A percentile compares a stretch with the other conserved stretches of the same genome.
Conservation (phyloP, 1,284 basidiomycete species). For the Cutaneotrichosporon sp. region DNA sequence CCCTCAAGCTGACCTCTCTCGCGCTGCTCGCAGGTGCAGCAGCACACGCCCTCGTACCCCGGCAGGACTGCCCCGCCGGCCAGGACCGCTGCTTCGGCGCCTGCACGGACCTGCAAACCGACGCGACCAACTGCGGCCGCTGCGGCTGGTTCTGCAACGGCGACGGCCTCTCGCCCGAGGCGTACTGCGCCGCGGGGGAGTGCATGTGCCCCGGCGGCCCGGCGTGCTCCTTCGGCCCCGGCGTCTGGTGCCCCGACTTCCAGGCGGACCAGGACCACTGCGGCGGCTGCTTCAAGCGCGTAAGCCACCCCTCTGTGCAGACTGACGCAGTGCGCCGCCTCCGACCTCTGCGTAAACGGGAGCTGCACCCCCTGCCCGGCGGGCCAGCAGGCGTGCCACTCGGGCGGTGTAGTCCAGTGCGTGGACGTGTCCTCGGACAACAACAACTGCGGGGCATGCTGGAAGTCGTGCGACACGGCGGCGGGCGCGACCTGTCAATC, state of each 20-base stretch:
- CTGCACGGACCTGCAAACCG: not conserved
- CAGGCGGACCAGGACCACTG: not conserved
- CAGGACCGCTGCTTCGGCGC: not conserved
- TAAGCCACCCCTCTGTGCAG: not conserved
- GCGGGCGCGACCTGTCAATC: not conserved
- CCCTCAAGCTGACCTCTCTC: not conserved
- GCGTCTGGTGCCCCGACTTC: not conserved
- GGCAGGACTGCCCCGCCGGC: too few relatives aligned
- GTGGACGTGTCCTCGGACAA: not conserved
- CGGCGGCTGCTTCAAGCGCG: not conserved
- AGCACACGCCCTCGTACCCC: not conserved
- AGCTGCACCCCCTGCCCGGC: not conserved
- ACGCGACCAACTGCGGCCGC: not conserved
- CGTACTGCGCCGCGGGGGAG: not conserved
- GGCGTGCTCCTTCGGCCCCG: not conserved
- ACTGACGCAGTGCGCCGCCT: not conserved
- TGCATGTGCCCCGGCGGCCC: not conserved
- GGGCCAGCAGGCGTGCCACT: not conserved
- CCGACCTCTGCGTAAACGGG: not conserved
- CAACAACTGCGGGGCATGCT: not conserved
- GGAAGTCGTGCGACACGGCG: not conserved
- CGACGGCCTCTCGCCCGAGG: not conserved
- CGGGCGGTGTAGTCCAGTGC: not conserved
- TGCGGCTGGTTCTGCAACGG: not conserved
- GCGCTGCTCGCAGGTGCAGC: not conserved